phyloP scores from a whole-genome alignment of 2,329 filamentous ascomycete species.

The Coleophoma cylindrospora region DNA sequence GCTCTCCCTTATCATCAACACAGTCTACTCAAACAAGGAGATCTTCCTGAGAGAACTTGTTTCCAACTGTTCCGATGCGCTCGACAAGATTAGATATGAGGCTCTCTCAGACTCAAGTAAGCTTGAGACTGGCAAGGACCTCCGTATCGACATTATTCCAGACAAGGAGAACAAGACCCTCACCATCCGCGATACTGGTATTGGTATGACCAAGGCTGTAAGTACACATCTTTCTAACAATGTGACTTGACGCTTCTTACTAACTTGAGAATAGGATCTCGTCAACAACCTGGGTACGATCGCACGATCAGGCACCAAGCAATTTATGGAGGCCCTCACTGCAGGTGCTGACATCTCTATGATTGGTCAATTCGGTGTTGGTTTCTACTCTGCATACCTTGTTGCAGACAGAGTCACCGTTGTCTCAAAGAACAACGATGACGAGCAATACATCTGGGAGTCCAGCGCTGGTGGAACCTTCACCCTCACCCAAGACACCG shows the following conservation, averaged over 20 bases:
- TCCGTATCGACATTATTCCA: conserved; percentile 98
- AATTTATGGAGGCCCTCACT: conserved; percentile 99
- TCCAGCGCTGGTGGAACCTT: conserved; percentile 96
- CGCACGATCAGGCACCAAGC: conserved; percentile 98
- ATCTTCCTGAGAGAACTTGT: conserved; percentile 98
- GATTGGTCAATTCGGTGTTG: conserved; percentile 99
- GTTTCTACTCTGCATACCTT: conserved; percentile 99
- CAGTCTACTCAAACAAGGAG: conserved; percentile 99
- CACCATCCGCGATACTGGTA: conserved; percentile 96
- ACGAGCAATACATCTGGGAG: conserved; percentile 99
- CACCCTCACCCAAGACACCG: conserved; percentile 84
- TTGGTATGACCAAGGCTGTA: conserved; percentile 99
- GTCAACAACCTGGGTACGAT: conserved; percentile 99
- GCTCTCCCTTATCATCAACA: conserved; percentile 99
- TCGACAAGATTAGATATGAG: conserved; percentile 99
- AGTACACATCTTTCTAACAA: conserved; percentile 36
- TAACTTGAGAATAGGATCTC: conserved; percentile 65
- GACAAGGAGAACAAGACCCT: conserved; percentile 97
- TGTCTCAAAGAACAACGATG: conserved; percentile 98
- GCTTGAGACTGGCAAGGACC: conserved; percentile 95
- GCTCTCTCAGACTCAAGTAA: conserved; percentile 94
- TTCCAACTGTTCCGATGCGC: conserved; percentile 96
- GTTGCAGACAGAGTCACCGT: conserved; percentile 96
- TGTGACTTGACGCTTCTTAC: conserved; percentile 13
- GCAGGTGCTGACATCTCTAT: conserved; percentile 99